Evolutionary conservation across 1,284 basidiomycete genomes (phyloP).

Genomic region (Tylopilus orsonianus): DNA sequence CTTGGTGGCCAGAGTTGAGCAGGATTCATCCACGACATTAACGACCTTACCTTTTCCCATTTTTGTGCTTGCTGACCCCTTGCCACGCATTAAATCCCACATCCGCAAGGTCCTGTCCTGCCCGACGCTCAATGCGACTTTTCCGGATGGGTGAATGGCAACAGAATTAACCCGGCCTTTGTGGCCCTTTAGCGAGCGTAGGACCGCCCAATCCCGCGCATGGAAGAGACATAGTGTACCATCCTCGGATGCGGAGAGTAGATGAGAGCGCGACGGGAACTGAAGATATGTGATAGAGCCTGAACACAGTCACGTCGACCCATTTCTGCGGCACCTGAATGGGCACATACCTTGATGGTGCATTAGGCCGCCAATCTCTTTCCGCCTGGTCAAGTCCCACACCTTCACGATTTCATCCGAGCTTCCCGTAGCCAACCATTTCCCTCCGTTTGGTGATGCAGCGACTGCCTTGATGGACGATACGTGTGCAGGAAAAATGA

Average conservation of each 20-base stretch:
- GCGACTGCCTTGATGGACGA: conserved; percentile 90
- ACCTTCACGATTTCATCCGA: conserved; percentile 96
- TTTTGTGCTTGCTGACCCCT: conserved; percentile 85
- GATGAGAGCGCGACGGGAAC: conserved; percentile 87
- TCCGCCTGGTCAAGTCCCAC: conserved; percentile 90
- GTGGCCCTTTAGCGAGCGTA: conserved; percentile 89
- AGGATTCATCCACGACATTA: not conserved
- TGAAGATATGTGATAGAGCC: conserved; percentile 90
- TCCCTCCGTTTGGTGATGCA: conserved; percentile 81
- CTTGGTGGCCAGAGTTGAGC: conserved; percentile 41
- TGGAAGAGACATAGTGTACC: conserved; percentile 88
- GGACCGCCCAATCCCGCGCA: conserved; percentile 89
- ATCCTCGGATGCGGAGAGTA: conserved; percentile 89
- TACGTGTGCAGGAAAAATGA: conserved; percentile 96
- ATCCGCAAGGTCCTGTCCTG: conserved; percentile 88
- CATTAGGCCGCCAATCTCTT: conserved; percentile 91
- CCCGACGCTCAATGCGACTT: conserved; percentile 89
- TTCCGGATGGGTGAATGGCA: conserved; percentile 89
- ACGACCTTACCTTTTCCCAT: conserved; percentile 70
- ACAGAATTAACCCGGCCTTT: conserved; percentile 89
- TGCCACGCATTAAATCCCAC: conserved; percentile 98
- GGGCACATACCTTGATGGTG: conserved; percentile 80
- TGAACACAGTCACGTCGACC: conserved; percentile 16
- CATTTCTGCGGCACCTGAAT: not conserved
- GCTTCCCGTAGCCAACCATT: conserved; percentile 94